Conservation (phyloP, 192 early-diverging fungal genomes). For the Coemansia sp. region DNA sequence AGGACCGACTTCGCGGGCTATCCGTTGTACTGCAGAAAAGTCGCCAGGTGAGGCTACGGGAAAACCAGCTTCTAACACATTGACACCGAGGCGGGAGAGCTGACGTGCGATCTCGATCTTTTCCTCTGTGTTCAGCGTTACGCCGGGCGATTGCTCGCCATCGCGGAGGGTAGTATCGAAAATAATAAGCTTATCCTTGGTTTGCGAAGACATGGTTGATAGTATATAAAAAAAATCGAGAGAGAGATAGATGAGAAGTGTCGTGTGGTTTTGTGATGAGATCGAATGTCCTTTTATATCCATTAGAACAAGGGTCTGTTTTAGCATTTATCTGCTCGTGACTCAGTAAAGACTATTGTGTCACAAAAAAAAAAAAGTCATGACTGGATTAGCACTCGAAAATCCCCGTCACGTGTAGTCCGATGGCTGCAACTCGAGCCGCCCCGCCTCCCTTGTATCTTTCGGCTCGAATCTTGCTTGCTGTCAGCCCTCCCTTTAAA, state of each 20-base stretch:
- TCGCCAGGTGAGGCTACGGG: constrained; percentile 93
- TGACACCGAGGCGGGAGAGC: constrained; percentile 91
- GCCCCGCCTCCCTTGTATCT: background rate
- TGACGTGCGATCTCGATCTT: constrained; percentile 95
- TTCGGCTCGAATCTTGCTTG: background rate
- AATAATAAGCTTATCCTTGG: constrained; percentile 82
- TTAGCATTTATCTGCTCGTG: background rate
- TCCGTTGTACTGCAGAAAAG: constrained; percentile 92
- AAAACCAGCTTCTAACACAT: constrained; percentile 96
- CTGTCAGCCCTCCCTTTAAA: background rate
- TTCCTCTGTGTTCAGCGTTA: constrained; percentile 88
- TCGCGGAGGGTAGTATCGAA: constrained; percentile 98
- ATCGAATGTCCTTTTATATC: background rate
- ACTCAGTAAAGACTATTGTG: background rate
- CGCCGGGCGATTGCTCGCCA: constrained; percentile 98
- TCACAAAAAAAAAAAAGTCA: too few relatives aligned
- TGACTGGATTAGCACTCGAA: background rate
- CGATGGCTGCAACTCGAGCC: constrained; percentile 6
- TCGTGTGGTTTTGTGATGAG: too few relatives aligned
- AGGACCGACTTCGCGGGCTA: constrained; percentile 89
- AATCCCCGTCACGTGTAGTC: background rate
- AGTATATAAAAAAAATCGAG: background rate
- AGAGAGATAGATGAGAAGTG: background rate
- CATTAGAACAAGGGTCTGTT: background rate
- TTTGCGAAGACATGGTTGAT: constrained; percentile 15